A percentile compares a stretch with the other conserved stretches of the same genome.
Conservation (phyloP, 176 grass and related monocot genomes). For the Chrysopogon serrulatus region DNA sequence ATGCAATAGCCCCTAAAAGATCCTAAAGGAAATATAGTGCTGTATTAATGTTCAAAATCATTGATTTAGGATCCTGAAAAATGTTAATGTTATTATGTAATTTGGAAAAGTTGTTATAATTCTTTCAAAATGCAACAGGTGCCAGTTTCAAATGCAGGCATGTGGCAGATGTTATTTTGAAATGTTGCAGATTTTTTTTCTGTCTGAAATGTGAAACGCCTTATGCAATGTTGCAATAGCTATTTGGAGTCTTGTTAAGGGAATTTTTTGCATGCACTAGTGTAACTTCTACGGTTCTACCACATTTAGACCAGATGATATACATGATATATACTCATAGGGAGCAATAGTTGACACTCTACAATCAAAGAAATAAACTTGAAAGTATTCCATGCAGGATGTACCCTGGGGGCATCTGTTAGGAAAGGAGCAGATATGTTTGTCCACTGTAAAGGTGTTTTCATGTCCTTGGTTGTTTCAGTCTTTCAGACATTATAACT, state of each 20-base stretch:
- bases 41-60: background rate
- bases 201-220: background rate
- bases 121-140: background rate
- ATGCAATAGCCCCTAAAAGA: background rate
- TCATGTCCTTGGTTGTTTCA: background rate
- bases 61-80: background rate
- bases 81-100: background rate
- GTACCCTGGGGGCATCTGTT: background rate
- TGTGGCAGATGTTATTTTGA: background rate
- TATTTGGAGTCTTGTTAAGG: background rate
- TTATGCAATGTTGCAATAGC: background rate
- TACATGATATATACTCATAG: background rate
- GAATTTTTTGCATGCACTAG: background rate
- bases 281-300: constrained; percentile 9
- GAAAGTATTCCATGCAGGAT: background rate
- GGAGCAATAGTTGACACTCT: background rate
- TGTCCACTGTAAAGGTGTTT: background rate
- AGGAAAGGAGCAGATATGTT: constrained; percentile 1
- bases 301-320: background rate
- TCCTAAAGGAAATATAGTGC: background rate
- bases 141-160: background rate
- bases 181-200: background rate
- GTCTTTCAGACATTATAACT: background rate
- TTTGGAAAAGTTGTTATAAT: background rate
- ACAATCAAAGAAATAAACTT: background rate